phyloP scores from a whole-genome alignment of 1,284 basidiomycete species.

The Irpex sp. region DNA sequence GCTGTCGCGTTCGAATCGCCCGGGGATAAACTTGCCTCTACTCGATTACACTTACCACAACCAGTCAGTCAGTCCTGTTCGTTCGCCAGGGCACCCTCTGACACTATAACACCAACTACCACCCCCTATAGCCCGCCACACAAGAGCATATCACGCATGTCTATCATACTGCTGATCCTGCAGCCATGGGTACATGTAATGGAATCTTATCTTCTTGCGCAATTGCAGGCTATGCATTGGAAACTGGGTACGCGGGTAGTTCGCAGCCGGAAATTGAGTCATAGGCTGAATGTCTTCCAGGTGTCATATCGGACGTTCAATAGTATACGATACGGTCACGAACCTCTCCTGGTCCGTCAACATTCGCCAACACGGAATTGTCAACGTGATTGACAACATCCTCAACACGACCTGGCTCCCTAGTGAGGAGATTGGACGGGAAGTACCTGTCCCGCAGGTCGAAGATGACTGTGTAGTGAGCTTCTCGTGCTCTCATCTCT shows the following conservation, averaged over 20 bases:
- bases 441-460: slow-evolving; percentile 22
- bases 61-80: slow-evolving; percentile 44
- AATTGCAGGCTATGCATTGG: slow-evolving; percentile 73
- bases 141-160: slow-evolving; percentile 74
- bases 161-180: slow-evolving; percentile 85
- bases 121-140: slow-evolving; percentile 51
- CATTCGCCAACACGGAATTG: slow-evolving; percentile 81
- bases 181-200: slow-evolving; percentile 79
- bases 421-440: slow-evolving; percentile 20
- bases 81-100: not conserved
- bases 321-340: slow-evolving; percentile 83
- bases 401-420: slow-evolving; percentile 66
- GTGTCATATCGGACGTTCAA: slow-evolving; percentile 68
- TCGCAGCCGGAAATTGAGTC: not conserved
- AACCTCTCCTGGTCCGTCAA: slow-evolving; percentile 84
- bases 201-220: slow-evolving; percentile 71
- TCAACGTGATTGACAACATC: slow-evolving; percentile 72
- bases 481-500: not conserved
- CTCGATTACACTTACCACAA: slow-evolving; percentile 85
- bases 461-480: slow-evolving; percentile 40
- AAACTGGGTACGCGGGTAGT: slow-evolving; percentile 47
- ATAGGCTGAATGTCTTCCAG: slow-evolving; percentile 11
- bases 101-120: too few species aligned
- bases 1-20: slow-evolving; percentile 91
- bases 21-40: slow-evolving; percentile 83